Conservation (phyloP, 2,329 filamentous ascomycete genomes). For the Mariannaea sp. region DNA sequence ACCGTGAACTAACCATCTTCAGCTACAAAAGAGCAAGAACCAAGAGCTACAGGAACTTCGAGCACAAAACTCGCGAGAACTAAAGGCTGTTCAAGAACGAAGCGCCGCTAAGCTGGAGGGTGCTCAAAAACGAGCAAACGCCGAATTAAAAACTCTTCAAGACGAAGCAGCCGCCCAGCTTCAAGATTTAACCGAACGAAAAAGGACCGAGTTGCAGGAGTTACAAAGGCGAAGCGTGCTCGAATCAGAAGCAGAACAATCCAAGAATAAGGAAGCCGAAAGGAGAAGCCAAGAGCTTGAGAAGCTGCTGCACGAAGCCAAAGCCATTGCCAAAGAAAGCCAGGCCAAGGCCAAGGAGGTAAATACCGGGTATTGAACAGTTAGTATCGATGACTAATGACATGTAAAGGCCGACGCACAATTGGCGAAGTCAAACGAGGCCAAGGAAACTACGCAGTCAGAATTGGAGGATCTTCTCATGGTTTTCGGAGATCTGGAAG, state of each 20-base stretch:
- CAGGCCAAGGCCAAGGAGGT: constrained; percentile 37
- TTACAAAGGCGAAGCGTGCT: constrained; percentile 21
- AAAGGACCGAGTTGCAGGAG: constrained; percentile 57
- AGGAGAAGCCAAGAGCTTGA: constrained; percentile 35
- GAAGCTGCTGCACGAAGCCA: constrained; percentile 33
- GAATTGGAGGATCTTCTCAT: constrained; percentile 83
- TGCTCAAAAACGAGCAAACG: constrained; percentile 19
- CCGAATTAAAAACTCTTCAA: constrained; percentile 28
- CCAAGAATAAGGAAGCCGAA: constrained; percentile 35
- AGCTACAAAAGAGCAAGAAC: constrained; percentile 64
- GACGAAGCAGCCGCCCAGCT: constrained; percentile 21
- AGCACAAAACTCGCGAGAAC: constrained; percentile 2
- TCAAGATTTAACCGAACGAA: constrained; percentile 29
- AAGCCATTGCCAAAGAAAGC: constrained; percentile 26
- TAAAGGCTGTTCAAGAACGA: constrained; percentile 20
- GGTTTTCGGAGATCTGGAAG: constrained; percentile 80
- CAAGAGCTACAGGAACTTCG: constrained; percentile 60
- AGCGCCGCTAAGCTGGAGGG: constrained; percentile 26
- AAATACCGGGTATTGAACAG: not conserved
- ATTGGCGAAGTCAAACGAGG: constrained; percentile 57
- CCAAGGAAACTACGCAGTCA: constrained; percentile 66
- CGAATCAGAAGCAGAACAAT: constrained; percentile 31
- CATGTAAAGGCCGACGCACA: constrained; percentile 39
- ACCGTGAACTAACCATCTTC: constrained; percentile 14
- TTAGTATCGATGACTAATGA: constrained; percentile 29